Evolutionary conservation across 768 basidiomycete genomes (phyloP).

Genomic region (Favolaschia claudopus): DNA sequence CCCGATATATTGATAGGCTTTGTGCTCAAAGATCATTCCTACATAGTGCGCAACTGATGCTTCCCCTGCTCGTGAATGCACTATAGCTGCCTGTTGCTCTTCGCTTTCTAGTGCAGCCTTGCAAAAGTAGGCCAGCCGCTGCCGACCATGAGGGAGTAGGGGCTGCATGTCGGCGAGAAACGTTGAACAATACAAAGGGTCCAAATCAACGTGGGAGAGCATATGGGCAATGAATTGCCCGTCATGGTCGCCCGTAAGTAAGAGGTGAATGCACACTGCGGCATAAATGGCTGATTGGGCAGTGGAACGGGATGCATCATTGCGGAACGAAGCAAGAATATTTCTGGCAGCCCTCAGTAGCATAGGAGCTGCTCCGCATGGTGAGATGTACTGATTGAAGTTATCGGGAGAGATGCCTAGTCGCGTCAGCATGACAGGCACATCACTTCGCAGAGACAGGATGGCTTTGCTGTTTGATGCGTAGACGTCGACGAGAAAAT

Average conservation of each 20-base stretch:
- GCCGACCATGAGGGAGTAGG: conserved; percentile 32
- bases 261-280: conserved; percentile 44
- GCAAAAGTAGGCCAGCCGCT: conserved; percentile 39
- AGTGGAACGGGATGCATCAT: conserved; percentile 17
- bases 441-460: conserved; percentile 44
- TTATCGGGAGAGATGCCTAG: conserved; percentile 32
- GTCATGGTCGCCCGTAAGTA: conserved; percentile 46
- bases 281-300: conserved; percentile 42
- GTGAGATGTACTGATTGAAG: conserved; percentile 33
- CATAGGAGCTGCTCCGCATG: conserved; percentile 44
- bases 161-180: conserved; percentile 49
- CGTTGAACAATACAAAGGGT: conserved; percentile 52
- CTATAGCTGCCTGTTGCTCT: conserved; percentile 33
- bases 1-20: conserved; percentile 47
- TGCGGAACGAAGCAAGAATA: conserved; percentile 41
- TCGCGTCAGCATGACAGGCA: conserved; percentile 39
- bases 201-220: conserved; percentile 39
- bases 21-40: conserved; percentile 56
- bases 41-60: conserved; percentile 50
- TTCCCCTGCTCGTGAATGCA: conserved; percentile 30
- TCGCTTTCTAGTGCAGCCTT: conserved; percentile 40
- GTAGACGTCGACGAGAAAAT: conserved; percentile 57
- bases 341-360: conserved; percentile 47
- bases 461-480: conserved; percentile 44
- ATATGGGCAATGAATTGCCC: conserved; percentile 40